Conservation (phyloP, 768 basidiomycete genomes). For the Suillus lakei region DNA sequence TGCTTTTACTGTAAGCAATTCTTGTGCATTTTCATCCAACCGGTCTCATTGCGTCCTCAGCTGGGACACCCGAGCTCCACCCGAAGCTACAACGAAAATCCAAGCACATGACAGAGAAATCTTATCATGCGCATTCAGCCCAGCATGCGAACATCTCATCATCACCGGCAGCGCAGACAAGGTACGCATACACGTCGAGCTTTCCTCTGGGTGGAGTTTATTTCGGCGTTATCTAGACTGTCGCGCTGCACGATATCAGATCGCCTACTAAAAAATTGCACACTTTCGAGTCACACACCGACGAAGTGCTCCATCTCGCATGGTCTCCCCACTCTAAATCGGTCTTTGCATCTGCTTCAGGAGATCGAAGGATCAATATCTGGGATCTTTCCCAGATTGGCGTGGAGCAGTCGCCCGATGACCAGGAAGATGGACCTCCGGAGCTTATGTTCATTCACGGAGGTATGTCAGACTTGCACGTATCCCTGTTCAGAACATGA, state of each 20-base stretch:
- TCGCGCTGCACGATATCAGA: conserved; percentile 87
- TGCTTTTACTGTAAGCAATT: conserved; percentile 83
- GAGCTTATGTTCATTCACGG: conserved; percentile 97
- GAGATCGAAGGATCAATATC: conserved; percentile 90
- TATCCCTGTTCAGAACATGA: conserved; percentile 13
- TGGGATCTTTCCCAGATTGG: conserved; percentile 96
- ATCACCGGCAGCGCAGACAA: conserved; percentile 95
- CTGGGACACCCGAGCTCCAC: conserved; percentile 88
- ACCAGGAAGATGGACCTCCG: conserved; percentile 97
- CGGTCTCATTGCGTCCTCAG: conserved; percentile 43
- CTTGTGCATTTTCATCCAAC: not conserved
- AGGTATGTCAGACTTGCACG: conserved; percentile 51
- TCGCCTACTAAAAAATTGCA: conserved; percentile 77
- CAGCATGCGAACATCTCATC: conserved; percentile 75
- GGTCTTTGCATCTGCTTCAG: conserved; percentile 93
- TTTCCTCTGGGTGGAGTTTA: not conserved
- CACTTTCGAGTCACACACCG: conserved; percentile 90
- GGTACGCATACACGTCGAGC: conserved; percentile 45
- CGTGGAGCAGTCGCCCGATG: conserved; percentile 95
- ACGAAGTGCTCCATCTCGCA: conserved; percentile 90
- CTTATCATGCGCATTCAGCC: conserved; percentile 89
- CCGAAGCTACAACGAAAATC: conserved; percentile 69
- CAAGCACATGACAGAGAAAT: conserved; percentile 93
- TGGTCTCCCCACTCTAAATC: conserved; percentile 96
- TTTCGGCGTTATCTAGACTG: conserved; percentile 59